Evolutionary conservation across 2,329 filamentous ascomycete genomes (phyloP).

Genomic region (Claviceps monticola): DNA sequence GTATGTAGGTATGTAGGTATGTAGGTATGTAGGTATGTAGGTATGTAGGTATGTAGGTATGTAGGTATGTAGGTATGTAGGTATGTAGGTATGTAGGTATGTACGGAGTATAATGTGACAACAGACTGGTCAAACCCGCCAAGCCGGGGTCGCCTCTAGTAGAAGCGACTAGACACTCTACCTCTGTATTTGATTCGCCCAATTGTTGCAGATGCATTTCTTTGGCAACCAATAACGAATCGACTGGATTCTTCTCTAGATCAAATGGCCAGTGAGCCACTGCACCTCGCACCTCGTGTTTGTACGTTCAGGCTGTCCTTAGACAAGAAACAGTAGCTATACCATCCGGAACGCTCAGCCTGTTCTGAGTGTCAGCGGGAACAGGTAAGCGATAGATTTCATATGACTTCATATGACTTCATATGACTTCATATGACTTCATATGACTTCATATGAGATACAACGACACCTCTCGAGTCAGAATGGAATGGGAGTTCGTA

Average conservation of each 20-base stretch:
- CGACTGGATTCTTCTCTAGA: neutral
- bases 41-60: too few relatives aligned
- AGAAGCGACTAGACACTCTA: neutral
- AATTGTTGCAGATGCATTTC: neutral
- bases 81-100: too few relatives aligned
- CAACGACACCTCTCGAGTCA: neutral
- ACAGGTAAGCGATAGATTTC: neutral
- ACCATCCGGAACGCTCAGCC: neutral
- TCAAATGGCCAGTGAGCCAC: neutral
- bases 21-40: too few relatives aligned
- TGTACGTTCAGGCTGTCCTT: neutral
- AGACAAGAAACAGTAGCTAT: too few relatives aligned
- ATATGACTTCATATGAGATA: neutral
- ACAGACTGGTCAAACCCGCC: slow-evolving; percentile 1
- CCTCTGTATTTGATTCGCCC: neutral
- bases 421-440: neutral
- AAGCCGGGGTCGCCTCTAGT: neutral
- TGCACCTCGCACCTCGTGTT: neutral
- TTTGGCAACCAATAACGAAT: neutral
- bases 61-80: too few relatives aligned
- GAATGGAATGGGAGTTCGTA: neutral
- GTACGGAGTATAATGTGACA: neutral
- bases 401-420: neutral
- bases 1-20: too few relatives aligned
- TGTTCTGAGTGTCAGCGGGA: neutral